Base-by-base conservation (phyloP, 2,329 filamentous ascomycete species). In the Xylariaceae sp. region DNA sequence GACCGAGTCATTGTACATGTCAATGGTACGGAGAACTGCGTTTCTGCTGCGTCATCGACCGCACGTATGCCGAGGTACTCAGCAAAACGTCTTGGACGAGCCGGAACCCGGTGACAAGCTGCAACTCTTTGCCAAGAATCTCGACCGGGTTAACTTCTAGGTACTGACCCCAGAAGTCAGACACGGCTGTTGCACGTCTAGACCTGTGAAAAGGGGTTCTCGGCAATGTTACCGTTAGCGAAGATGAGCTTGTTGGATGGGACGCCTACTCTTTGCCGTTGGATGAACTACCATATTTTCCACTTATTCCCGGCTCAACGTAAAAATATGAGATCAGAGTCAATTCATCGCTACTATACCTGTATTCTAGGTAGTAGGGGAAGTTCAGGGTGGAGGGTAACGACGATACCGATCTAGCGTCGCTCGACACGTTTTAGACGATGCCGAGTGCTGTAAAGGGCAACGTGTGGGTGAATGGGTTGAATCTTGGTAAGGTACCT, bases 111-210 rank as follows among this genome's bases (percentile, higher is more conserved):
- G 71, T 6, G 73, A 76, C 53, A 65, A 56, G 19, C 52, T 77
- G 5, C 64, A 69, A 48, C 66, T 77, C 0, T 58, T 78, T 3
- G 69, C 77, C 1, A 75, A 79, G 59, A 78, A 78, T 44, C 65
- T 78, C n/a, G 75, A 75, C 1, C 68, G 75, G 2, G 72, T 77
- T 1, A 71, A 77, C 52, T n/a, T n/a, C n/a, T n/a, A n/a, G n/a
- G n/a, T 76, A 73, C 51, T 68, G 67, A 42, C 68, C 69, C 2
- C 58, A 62, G 5, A 62, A 64, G 27, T 63, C 62, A 2, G 59
- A 59, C 14, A 63, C 62, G n/a, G 56, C 55, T 38, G 55, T 62
- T 12, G 58, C 58, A 11, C 63, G 75, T 10, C 62, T 63, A 6
- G 74, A 79, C 32, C 75, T 70, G 19, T 64, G 62, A 18, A 78